These are phyloP conservation scores for Paecilomyces sp. DNA, from an alignment of 2,329 filamentous ascomycete genomes.

Conservation along the genomic window DNA sequence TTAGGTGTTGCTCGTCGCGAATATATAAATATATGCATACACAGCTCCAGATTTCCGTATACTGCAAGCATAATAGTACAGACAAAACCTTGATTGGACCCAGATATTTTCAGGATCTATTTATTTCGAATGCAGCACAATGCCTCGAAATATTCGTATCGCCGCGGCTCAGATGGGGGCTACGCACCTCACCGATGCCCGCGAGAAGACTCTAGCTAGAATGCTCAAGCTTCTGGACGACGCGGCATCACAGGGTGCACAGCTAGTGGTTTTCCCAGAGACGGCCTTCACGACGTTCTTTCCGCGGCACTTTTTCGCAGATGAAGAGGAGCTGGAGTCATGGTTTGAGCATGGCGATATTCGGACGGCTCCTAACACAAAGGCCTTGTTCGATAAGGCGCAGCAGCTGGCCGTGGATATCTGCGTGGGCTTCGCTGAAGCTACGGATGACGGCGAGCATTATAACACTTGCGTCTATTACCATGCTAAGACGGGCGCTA, in stretches of 20 bases:
- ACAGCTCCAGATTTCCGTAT: too few species aligned
- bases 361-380: conserved; percentile 35
- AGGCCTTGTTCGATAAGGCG: conserved; percentile 44
- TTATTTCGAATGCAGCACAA: conserved; percentile 8
- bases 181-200: conserved; percentile 35
- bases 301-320: conserved; percentile 43
- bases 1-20: background rate
- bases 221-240: conserved; percentile 44
- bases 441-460: conserved; percentile 35
- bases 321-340: conserved; percentile 36
- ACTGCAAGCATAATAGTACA: too few species aligned
- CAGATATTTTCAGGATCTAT: background rate
- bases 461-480: conserved; percentile 50
- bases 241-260: conserved; percentile 38
- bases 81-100: too few species aligned
- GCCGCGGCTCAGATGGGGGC: conserved; percentile 50
- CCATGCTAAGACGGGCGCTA: conserved; percentile 33
- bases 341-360: conserved; percentile 47
- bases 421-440: conserved; percentile 48
- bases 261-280: conserved; percentile 49
- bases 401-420: conserved; percentile 44
- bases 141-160: conserved; percentile 39
- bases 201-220: conserved; percentile 38
- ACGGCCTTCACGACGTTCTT: conserved; percentile 53
- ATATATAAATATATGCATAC: background rate